Percentiles rank a stretch among this genome's conserved stretches.
phyloP scores from a whole-genome alignment of 768 basidiomycete species.

The Clitopilus hobsonii region DNA sequence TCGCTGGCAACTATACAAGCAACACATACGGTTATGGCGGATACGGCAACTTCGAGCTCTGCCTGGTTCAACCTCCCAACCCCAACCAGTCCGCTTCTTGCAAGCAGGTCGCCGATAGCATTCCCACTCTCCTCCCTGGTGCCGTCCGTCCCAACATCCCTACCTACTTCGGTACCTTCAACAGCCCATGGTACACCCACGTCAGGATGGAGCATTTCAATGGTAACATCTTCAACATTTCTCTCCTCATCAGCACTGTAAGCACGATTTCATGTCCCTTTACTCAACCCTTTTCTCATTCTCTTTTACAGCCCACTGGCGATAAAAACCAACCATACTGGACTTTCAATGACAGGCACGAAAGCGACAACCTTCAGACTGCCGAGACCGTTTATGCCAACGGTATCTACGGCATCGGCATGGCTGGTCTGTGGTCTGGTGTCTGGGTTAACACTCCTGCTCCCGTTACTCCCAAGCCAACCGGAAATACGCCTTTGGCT shows the following conservation, averaged over 20 bases:
- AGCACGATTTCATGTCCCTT: not conserved
- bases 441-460: not conserved
- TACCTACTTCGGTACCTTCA: slow-evolving; percentile 9
- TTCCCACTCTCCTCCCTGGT: slow-evolving; percentile 10
- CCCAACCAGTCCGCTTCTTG: slow-evolving; percentile 4
- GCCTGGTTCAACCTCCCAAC: not conserved
- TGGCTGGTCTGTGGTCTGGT: not conserved
- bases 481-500: not conserved
- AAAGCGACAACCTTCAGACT: not conserved
- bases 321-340: slow-evolving; percentile 15
- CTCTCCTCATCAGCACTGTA: slow-evolving; percentile 11
- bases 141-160: slow-evolving; percentile 9
- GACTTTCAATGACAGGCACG: not conserved
- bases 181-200: slow-evolving; percentile 12
- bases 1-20: slow-evolving; percentile 13
- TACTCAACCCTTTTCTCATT: not conserved
- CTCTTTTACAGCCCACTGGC: slow-evolving; percentile 11
- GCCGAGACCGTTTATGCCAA: not conserved
- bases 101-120: slow-evolving; percentile 5
- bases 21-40: slow-evolving; percentile 10
- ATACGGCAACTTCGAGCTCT: slow-evolving; percentile 3
- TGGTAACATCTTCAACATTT: slow-evolving; percentile 15
- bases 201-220: slow-evolving; percentile 15
- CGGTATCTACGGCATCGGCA: not conserved
- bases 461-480: not conserved